Base-by-base conservation (phyloP, 2,329 filamentous ascomycete species). In the Stromatinia cepivora region DNA sequence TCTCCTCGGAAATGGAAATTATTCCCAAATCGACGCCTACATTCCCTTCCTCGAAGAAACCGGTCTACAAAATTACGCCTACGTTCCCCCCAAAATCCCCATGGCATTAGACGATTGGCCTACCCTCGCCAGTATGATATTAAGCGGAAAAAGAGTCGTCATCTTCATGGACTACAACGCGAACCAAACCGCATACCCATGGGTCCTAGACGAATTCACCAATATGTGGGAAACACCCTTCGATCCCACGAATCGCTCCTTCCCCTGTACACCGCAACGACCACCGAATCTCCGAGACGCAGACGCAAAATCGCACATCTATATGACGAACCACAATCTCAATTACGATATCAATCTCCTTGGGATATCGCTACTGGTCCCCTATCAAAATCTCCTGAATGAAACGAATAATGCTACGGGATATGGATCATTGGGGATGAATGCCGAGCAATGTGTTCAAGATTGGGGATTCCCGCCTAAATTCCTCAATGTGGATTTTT, bases 141-240 rank as follows among this genome's bases (percentile, higher is more conserved):
- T 93, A 13, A 81, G 78, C 28, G 86, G 87, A 70, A 88, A 92
- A 79, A 86, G 92, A 15, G 89, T 92, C 2, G 85, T 96, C 72
- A 85, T 95, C 79, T 93, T 95, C 80, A 86, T 96, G 81, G 93
- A 96, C 81, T 96, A 96, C 82, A 83, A 90, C 73, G 92, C 77
- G 1, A 89, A 97, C 78, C 91, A 96, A 80, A 87, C 84, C 0
- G 84, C 85, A 28, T 90, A 92, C 25, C 93, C 94, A 0, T 97
- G 92, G 87, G 85, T 97, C 54, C 84, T 97, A 53, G 92, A 97
- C 79, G 85, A 97, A 80, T 97, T 97, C 81, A 87, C 86, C 8
- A 91, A 97, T 77, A 86, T 96, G 81, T 97, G 92, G 92, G 92
- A 97, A 81, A 94, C 93, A 0, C 92, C 92, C 0, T 97, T 97